A percentile compares a stretch with the other conserved stretches of the same genome.
Conservation (phyloP, 108 stramenopile species). For the Cyclotella kingstonii region DNA sequence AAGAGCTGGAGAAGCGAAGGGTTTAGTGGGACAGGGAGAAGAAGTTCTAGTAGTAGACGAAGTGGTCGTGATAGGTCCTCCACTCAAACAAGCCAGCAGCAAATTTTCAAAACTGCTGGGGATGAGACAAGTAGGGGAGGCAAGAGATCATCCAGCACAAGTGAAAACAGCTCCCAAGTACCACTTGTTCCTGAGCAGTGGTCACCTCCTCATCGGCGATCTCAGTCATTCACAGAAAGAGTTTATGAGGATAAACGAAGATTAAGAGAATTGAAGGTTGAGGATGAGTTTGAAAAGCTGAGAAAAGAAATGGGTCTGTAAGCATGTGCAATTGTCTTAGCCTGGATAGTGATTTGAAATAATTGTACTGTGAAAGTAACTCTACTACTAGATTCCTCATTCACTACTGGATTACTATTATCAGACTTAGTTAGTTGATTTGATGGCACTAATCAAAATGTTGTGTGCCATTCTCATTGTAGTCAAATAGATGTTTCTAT, state of each 20-base stretch:
- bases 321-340: too few relatives aligned
- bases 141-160: background rate
- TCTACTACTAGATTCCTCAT: too few relatives aligned
- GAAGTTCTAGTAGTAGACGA: constrained; percentile 42
- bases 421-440: too few relatives aligned
- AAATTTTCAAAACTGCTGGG: background rate
- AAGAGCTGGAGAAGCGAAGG: constrained; percentile 51
- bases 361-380: too few relatives aligned
- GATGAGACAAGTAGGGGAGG: background rate
- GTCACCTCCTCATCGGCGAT: constrained; percentile 79
- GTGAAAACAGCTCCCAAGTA: constrained; percentile 5
- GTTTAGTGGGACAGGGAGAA: constrained; percentile 32
- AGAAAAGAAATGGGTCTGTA: constrained; percentile 82
- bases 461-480: too few relatives aligned
- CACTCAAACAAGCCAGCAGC: background rate
- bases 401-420: too few relatives aligned
- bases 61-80: constrained; percentile 24
- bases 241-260: constrained; percentile 59
- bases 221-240: constrained; percentile 44
- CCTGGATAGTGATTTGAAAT: too few relatives aligned
- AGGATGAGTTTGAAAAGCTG: constrained; percentile 86
- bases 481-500: too few relatives aligned
- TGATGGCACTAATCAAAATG: too few relatives aligned
- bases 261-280: constrained; percentile 76
- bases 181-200: constrained; percentile 17